Evolutionary conservation across 495 filamentous ascomycete species (phyloP).

Genomic region (Talaromyces ruber): DNA sequence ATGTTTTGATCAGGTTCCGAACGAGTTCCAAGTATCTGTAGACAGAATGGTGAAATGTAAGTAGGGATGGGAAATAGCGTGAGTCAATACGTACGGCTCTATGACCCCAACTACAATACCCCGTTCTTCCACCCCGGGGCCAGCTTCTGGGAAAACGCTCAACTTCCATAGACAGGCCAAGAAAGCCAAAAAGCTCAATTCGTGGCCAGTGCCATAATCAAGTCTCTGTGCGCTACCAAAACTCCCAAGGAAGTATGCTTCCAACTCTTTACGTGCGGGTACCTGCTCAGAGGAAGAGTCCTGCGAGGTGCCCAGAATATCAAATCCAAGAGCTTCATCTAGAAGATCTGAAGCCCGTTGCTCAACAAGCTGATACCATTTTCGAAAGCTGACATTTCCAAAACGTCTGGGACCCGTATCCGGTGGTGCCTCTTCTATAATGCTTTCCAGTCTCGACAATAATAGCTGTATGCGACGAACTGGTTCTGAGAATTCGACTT

Average conservation of each 20-base stretch:
- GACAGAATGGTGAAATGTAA: background rate
- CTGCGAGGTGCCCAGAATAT: conserved; percentile 30
- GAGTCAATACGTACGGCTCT: conserved; percentile 53
- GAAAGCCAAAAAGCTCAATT: conserved; percentile 90
- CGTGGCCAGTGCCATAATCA: conserved; percentile 95
- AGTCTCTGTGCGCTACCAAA: conserved; percentile 85
- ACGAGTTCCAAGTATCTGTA: conserved; percentile 74
- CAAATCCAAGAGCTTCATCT: conserved; percentile 47
- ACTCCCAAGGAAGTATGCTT: conserved; percentile 71
- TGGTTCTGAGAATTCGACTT: conserved; percentile 45
- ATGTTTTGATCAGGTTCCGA: conserved; percentile 74
- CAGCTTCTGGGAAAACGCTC: conserved; percentile 53
- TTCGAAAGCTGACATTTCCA: conserved; percentile 82
- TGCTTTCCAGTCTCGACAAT: conserved; percentile 48
- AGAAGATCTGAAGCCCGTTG: conserved; percentile 50
- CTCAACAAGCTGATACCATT: conserved; percentile 66
- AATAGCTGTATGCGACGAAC: conserved; percentile 57
- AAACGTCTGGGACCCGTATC: conserved; percentile 81
- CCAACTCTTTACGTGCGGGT: conserved; percentile 56
- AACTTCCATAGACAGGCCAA: conserved; percentile 86
- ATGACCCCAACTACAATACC: conserved; percentile 73
- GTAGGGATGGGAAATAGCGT: background rate
- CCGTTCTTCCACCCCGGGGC: conserved; percentile 54
- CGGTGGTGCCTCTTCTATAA: conserved; percentile 73
- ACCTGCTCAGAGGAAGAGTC: conserved; percentile 12